Percentiles rank a stretch among this genome's conserved stretches.
phyloP scores from a whole-genome alignment of 2,329 filamentous ascomycete species.

The Neofusicoccum umdonicola region DNA sequence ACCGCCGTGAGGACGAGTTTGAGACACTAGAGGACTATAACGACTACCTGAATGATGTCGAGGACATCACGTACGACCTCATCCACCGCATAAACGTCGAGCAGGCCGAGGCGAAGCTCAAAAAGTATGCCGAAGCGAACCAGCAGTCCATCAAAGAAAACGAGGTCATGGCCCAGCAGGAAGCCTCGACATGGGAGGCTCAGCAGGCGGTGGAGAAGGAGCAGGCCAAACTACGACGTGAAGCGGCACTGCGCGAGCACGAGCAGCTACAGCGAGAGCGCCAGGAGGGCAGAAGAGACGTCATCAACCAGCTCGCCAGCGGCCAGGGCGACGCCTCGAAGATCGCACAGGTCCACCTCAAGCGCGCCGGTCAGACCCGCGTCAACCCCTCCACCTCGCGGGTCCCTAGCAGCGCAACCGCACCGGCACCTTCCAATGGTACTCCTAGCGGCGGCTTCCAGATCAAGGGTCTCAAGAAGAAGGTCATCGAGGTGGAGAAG shows the following conservation, averaged over 20 bases:
- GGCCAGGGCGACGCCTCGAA: conserved; percentile 61
- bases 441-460: conserved; percentile 41
- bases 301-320: conserved; percentile 67
- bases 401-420: neutral
- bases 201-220: conserved; percentile 62
- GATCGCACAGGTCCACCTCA: conserved; percentile 58
- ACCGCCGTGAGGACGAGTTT: conserved; percentile 88
- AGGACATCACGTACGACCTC: conserved; percentile 85
- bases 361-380: conserved; percentile 63
- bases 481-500: conserved; percentile 61
- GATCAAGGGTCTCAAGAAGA: conserved; percentile 77
- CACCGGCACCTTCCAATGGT: conserved; percentile 26
- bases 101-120: conserved; percentile 59
- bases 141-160: conserved; percentile 55
- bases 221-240: conserved; percentile 60
- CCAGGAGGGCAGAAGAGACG: conserved; percentile 63
- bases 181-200: conserved; percentile 47
- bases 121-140: conserved; percentile 72
- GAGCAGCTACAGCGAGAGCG: conserved; percentile 64
- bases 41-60: conserved; percentile 90
- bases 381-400: conserved; percentile 36
- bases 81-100: conserved; percentile 68
- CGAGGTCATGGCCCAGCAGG: conserved; percentile 46
- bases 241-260: conserved; percentile 65
- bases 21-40: conserved; percentile 81